phyloP scores from a whole-genome alignment of 768 basidiomycete species.

The Amanita rubescens region DNA sequence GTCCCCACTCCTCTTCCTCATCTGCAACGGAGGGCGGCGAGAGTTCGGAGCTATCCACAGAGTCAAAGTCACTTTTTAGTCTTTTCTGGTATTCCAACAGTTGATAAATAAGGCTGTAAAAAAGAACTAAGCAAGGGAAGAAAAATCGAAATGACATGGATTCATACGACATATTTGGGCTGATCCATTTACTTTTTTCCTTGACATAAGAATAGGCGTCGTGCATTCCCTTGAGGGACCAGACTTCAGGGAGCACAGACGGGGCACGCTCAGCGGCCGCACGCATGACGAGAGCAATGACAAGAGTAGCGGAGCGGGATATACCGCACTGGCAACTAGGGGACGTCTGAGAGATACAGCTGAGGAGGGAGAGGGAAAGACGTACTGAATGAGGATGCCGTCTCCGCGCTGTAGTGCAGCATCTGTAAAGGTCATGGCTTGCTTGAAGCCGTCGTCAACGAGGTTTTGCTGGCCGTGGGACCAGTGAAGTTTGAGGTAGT shows the following conservation, averaged over 20 bases:
- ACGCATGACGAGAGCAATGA: constrained; percentile 90
- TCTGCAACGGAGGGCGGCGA: constrained; percentile 43
- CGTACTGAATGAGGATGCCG: constrained; percentile 81
- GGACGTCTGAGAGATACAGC: constrained; percentile 15
- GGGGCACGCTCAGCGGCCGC: constrained; percentile 68
- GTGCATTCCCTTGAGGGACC: constrained; percentile 82
- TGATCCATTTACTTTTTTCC: constrained; percentile 79
- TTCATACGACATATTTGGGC: constrained; percentile 93
- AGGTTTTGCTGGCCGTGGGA: constrained; percentile 92
- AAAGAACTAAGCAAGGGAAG: constrained; percentile 11
- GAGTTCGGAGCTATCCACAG: constrained; percentile 46
- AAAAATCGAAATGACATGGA: constrained; percentile 10
- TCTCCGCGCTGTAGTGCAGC: constrained; percentile 67
- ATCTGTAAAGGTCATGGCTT: constrained; percentile 78
- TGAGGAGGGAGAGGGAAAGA: constrained; percentile 10
- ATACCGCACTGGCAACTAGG: constrained; percentile 89
- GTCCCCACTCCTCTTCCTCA: constrained; percentile 71
- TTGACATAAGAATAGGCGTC: constrained; percentile 87
- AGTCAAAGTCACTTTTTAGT: constrained; percentile 42
- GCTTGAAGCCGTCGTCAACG: constrained; percentile 68
- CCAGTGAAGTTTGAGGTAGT: constrained; percentile 88
- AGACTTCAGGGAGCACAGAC: constrained; percentile 64
- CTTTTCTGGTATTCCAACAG: constrained; percentile 85
- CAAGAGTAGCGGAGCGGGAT: constrained; percentile 82
- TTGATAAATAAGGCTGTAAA: constrained; percentile 83